Evolutionary conservation across 2,329 filamentous ascomycete genomes (phyloP).

Genomic region (Parastagonospora nodorum): DNA sequence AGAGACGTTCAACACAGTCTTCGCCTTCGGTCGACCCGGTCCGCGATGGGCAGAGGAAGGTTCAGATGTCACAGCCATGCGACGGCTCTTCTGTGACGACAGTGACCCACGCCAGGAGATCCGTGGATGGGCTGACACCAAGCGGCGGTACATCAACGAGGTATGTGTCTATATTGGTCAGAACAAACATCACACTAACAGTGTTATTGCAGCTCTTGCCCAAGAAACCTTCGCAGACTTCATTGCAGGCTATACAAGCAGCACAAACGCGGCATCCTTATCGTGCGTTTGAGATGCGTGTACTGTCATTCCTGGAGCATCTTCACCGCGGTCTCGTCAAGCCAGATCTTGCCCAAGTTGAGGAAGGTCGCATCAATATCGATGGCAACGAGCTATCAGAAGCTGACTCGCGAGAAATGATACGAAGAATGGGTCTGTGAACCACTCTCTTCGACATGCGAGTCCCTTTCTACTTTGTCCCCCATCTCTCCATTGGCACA

Average conservation of each 20-base stretch:
- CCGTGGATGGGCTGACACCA: constrained; percentile 45
- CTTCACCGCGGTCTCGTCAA: constrained; percentile 51
- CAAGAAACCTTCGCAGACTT: constrained; percentile 21
- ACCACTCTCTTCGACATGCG: background rate
- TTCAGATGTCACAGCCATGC: constrained; percentile 38
- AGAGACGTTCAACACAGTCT: constrained; percentile 50
- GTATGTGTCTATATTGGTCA: constrained; percentile 11
- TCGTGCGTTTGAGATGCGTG: constrained; percentile 45
- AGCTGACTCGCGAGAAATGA: constrained; percentile 37
- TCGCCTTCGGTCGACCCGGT: constrained; percentile 51
- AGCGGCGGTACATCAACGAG: constrained; percentile 39
- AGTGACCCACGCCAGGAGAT: constrained; percentile 32
- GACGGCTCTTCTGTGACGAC: constrained; percentile 43
- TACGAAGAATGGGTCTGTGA: constrained; percentile 39
- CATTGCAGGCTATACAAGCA: constrained; percentile 27
- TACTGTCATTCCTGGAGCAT: constrained; percentile 50
- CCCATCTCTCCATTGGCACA: too few relatives aligned
- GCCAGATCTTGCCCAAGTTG: constrained; percentile 59
- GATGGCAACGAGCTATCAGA: constrained; percentile 38
- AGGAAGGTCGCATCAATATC: constrained; percentile 50
- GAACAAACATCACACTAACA: constrained; percentile 3
- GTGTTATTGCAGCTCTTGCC: constrained; percentile 18
- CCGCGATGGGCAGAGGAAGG: constrained; percentile 27
- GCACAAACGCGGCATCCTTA: constrained; percentile 40
- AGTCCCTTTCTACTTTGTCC: background rate